phyloP scores from a whole-genome alignment of 805 yeast genomes.

The Barnettozyma wickerhamii region DNA sequence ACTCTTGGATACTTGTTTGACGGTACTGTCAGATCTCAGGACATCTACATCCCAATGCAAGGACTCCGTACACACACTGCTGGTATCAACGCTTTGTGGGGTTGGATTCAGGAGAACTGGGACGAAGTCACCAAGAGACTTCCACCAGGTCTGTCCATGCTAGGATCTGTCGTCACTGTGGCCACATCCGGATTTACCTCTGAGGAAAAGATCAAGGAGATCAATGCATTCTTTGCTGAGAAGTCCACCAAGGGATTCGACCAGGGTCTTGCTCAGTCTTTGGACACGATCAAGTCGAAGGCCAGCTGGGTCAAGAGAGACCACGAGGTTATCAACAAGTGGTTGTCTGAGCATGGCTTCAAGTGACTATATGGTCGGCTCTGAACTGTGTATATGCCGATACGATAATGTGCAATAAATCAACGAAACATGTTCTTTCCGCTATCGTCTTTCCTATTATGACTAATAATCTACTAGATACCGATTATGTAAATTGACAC shows the following conservation, averaged over 20 bases:
- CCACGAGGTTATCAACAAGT: slow-evolving; percentile 38
- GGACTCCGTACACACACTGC: slow-evolving; percentile 59
- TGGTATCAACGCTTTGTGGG: slow-evolving; percentile 70
- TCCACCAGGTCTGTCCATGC: slow-evolving; percentile 80
- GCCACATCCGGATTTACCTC: slow-evolving; percentile 60
- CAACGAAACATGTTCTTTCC: too few species aligned
- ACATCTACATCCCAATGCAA: slow-evolving; percentile 70
- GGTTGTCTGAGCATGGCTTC: slow-evolving; percentile 39
- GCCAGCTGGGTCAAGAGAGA: slow-evolving; percentile 59
- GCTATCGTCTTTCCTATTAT: too few species aligned
- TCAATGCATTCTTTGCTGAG: slow-evolving; percentile 45
- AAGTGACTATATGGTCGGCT: slow-evolving; percentile 8
- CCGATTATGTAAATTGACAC: too few species aligned
- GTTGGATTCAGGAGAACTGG: slow-evolving; percentile 74
- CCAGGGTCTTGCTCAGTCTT: slow-evolving; percentile 59
- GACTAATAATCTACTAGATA: too few species aligned
- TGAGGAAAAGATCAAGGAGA: slow-evolving; percentile 44
- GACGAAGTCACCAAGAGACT: slow-evolving; percentile 56
- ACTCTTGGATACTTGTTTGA: slow-evolving; percentile 54
- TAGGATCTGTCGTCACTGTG: slow-evolving; percentile 66
- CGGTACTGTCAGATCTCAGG: slow-evolving; percentile 64
- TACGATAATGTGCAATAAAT: too few species aligned
- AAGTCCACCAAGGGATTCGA: slow-evolving; percentile 62
- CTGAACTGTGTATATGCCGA: too few species aligned
- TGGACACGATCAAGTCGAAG: slow-evolving; percentile 56